Evolutionary conservation across 306 rosid genomes (phyloP).

Genomic region (Casuarina glauca): DNA sequence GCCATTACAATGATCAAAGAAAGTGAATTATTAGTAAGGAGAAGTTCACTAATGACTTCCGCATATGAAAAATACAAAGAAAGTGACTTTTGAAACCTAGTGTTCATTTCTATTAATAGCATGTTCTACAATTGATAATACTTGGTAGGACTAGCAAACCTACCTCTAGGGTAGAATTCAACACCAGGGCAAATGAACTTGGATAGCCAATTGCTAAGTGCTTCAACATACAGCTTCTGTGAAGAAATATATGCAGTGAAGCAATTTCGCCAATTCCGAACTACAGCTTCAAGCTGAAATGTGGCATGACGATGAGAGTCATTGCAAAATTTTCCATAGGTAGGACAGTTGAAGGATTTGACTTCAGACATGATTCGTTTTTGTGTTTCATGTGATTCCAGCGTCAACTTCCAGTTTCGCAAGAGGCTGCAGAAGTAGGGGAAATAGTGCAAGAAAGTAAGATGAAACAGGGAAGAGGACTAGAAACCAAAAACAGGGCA

Average conservation of each 20-base stretch:
- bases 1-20: too few species aligned
- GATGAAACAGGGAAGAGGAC: too few species aligned
- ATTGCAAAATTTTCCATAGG: constrained; percentile 62
- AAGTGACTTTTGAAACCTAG: too few species aligned
- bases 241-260: constrained; percentile 64
- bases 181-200: constrained; percentile 80
- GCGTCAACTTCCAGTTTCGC: constrained; percentile 70
- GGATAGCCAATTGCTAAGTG: constrained; percentile 79
- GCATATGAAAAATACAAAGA: too few species aligned
- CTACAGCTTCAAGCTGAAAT: constrained; percentile 68
- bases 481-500: too few species aligned
- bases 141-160: constrained; percentile 36
- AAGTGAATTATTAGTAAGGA: too few species aligned
- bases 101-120: too few species aligned
- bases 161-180: constrained; percentile 62
- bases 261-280: constrained; percentile 74
- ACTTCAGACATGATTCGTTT: constrained; percentile 73
- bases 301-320: constrained; percentile 78
- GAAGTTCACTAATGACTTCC: too few species aligned
- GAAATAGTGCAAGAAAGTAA: too few species aligned
- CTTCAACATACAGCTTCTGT: constrained; percentile 73
- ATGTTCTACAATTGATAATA: constrained; percentile 38
- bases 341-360: constrained; percentile 57
- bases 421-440: constrained; percentile 56
- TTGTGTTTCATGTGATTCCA: constrained; percentile 91